Conservation (phyloP, 2,329 filamentous ascomycete species). For the Arthrobotrys conoides region DNA sequence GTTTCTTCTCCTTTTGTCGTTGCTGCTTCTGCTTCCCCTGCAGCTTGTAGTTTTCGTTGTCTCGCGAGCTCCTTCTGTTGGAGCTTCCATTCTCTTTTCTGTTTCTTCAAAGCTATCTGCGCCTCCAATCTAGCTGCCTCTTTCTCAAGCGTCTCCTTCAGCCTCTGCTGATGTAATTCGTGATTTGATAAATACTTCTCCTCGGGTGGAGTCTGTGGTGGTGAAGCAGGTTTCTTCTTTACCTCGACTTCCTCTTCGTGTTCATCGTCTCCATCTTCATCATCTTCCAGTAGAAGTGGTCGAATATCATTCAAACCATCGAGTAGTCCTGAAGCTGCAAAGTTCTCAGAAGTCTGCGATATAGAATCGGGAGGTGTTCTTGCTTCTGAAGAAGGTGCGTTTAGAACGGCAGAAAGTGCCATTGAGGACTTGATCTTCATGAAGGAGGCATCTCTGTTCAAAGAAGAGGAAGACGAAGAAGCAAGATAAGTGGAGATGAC, state of each 20-base stretch:
- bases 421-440: slow-evolving; percentile 53
- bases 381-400: slow-evolving; percentile 29
- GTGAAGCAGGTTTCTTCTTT: slow-evolving; percentile 29
- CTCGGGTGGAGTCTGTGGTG: slow-evolving; percentile 45
- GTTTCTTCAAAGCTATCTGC: slow-evolving; percentile 13
- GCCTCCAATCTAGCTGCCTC: slow-evolving; percentile 33
- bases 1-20: not conserved
- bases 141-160: slow-evolving; percentile 36
- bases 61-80: slow-evolving; percentile 7
- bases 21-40: not conserved
- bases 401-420: slow-evolving; percentile 50
- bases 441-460: slow-evolving; percentile 25
- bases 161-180: slow-evolving; percentile 22
- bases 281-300: slow-evolving; percentile 3
- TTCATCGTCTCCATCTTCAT: not conserved
- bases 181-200: slow-evolving; percentile 27
- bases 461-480: not conserved
- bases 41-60: slow-evolving; percentile 3
- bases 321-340: slow-evolving; percentile 4
- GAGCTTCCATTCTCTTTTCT: slow-evolving; percentile 16
- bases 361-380: slow-evolving; percentile 49
- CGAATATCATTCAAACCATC: slow-evolving; percentile 14
- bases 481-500: slow-evolving; percentile 8
- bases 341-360: slow-evolving; percentile 49
- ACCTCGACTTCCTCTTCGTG: not conserved